Conservation (phyloP, 2,329 filamentous ascomycete species). For the Lecanoromycetidae sp. region DNA sequence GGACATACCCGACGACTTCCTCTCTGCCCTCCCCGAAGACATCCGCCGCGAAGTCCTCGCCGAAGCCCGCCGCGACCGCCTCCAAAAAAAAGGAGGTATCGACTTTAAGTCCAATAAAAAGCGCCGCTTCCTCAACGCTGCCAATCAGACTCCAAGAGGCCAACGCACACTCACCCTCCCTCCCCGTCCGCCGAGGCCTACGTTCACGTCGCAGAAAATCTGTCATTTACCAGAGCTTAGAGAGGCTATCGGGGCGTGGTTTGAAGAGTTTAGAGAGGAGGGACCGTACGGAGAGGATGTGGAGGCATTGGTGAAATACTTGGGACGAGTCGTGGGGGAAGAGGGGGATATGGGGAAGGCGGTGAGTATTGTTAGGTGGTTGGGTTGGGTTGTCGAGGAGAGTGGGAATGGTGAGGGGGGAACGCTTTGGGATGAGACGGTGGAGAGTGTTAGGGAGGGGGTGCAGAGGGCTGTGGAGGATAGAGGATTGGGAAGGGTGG, state of each 20-base stretch:
- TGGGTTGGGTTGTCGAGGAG: conserved; percentile 30
- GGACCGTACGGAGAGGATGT: conserved; percentile 74
- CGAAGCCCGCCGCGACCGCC: conserved; percentile 53
- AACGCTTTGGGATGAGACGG: conserved; percentile 26
- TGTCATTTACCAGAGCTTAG: conserved; percentile 52
- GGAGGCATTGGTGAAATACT: conserved; percentile 58
- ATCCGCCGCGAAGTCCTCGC: conserved; percentile 65
- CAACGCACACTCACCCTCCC: conserved; percentile 36
- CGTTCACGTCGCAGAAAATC: conserved; percentile 50
- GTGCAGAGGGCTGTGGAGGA: conserved; percentile 33
- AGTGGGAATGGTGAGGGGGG: conserved; percentile 31
- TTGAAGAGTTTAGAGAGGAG: conserved; percentile 55
- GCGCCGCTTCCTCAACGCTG: conserved; percentile 1
- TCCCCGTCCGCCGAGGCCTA: conserved; percentile 41
- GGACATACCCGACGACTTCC: conserved; percentile 55
- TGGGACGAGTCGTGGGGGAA: conserved; percentile 57
- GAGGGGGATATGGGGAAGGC: conserved; percentile 71
- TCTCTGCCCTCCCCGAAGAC: conserved; percentile 72
- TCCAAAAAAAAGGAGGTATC: conserved; percentile 46
- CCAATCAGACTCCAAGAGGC: conserved; percentile 17
- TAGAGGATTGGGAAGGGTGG: conserved; percentile 36
- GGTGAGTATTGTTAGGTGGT: conserved; percentile 56
- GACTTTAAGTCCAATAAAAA: conserved; percentile 26
- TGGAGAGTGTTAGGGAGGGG: conserved; percentile 30
- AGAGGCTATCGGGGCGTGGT: conserved; percentile 64